Conservation (phyloP, 495 filamentous ascomycete species). For the Evernia prunastri region DNA sequence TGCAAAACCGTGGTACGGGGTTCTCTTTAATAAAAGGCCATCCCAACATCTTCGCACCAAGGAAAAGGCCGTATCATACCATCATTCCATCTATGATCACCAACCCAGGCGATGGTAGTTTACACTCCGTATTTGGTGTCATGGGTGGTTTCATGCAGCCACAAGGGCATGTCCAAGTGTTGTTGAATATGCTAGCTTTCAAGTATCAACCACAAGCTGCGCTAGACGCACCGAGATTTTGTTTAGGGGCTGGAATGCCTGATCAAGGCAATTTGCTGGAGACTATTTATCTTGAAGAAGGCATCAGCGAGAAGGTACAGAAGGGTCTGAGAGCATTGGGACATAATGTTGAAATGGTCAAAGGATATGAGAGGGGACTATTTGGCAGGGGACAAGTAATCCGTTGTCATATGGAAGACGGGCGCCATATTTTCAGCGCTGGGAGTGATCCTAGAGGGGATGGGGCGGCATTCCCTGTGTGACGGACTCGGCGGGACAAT, state of each 20-base stretch:
- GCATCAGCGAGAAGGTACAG: slow-evolving; percentile 60
- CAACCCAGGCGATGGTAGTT: slow-evolving; percentile 56
- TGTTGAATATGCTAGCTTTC: slow-evolving; percentile 85
- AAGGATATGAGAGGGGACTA: slow-evolving; percentile 57
- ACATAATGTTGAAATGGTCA: slow-evolving; percentile 64
- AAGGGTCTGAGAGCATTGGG: slow-evolving; percentile 62
- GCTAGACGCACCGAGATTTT: slow-evolving; percentile 82
- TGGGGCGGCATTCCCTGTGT: slow-evolving; percentile 68
- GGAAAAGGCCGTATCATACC: slow-evolving; percentile 94
- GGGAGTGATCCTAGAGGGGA: slow-evolving; percentile 88
- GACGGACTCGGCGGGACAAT: not conserved
- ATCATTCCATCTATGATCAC: slow-evolving; percentile 94
- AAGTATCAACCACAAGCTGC: slow-evolving; percentile 81
- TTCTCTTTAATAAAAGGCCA: slow-evolving; percentile 63
- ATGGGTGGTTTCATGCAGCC: slow-evolving; percentile 99
- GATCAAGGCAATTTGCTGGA: slow-evolving; percentile 46
- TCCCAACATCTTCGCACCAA: slow-evolving; percentile 70
- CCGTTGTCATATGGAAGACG: slow-evolving; percentile 64
- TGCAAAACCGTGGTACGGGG: slow-evolving; percentile 89
- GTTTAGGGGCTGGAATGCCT: slow-evolving; percentile 65
- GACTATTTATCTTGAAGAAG: slow-evolving; percentile 78
- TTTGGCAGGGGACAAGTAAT: slow-evolving; percentile 94
- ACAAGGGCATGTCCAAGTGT: slow-evolving; percentile 91
- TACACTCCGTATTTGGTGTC: slow-evolving; percentile 85
- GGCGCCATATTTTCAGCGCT: slow-evolving; percentile 64